Percentiles rank a stretch among this genome's conserved stretches.
Conservation (phyloP, 2,329 filamentous ascomycete species). For the Hortaea werneckii region DNA sequence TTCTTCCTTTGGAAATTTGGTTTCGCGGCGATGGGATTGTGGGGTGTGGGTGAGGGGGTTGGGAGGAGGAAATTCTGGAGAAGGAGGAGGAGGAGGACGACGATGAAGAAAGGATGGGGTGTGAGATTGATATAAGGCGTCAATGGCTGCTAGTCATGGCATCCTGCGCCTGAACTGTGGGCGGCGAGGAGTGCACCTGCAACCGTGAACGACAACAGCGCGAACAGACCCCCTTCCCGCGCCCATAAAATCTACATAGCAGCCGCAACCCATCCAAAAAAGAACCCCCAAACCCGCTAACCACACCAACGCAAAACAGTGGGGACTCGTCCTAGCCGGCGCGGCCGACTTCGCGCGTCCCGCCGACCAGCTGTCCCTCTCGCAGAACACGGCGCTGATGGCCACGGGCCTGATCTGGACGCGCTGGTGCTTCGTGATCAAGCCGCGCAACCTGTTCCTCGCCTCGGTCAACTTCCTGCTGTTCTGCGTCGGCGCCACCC, state of each 20-base stretch:
- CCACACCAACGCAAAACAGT: slow-evolving; percentile 40
- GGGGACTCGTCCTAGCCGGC: slow-evolving; percentile 85
- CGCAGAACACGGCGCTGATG: slow-evolving; percentile 83
- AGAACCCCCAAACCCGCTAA: no score
- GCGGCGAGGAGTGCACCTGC: no score
- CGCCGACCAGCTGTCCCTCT: slow-evolving; percentile 82
- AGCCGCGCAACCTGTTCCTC: slow-evolving; percentile 81
- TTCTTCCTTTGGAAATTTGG: background rate
- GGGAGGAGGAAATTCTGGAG: background rate
- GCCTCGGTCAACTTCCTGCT: slow-evolving; percentile 98
- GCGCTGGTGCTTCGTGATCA: slow-evolving; percentile 96
- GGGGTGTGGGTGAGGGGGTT: background rate
- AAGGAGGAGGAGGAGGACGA: background rate
- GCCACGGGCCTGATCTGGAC: slow-evolving; percentile 96
- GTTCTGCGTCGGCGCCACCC: slow-evolving; percentile 72
- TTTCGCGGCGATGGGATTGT: background rate
- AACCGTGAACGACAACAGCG: no score
- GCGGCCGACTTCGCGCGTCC: slow-evolving; percentile 86
- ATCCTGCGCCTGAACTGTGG: no score
- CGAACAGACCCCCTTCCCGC: no score
- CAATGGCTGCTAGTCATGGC: no score
- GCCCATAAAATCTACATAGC: no score
- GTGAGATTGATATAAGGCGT: no score
- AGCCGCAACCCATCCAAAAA: no score
- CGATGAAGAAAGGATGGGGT: background rate